Evolutionary conservation across 768 basidiomycete species (phyloP).

Genomic region (Kwoniella europaea): DNA sequence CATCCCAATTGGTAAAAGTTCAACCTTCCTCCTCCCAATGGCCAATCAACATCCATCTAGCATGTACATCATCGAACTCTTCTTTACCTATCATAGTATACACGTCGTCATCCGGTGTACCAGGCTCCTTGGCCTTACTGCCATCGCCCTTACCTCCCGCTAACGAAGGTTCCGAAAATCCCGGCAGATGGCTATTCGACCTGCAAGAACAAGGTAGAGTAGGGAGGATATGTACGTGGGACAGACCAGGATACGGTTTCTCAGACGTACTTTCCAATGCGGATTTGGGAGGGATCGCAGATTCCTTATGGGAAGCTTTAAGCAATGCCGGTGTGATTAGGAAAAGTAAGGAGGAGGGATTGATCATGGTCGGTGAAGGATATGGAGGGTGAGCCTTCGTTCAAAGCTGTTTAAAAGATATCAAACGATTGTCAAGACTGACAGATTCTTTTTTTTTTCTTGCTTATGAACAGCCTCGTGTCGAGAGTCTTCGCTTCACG

Average conservation of each 20-base stretch:
- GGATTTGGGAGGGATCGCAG: constrained; percentile 51
- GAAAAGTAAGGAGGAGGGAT: constrained; percentile 20
- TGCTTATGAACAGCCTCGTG: constrained; percentile 34
- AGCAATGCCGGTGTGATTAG: constrained; percentile 30
- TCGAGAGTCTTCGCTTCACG: constrained; percentile 53
- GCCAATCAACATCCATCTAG: constrained; percentile 49
- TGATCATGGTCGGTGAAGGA: constrained; percentile 55
- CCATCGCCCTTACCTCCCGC: constrained; percentile 43
- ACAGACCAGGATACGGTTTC: constrained; percentile 58
- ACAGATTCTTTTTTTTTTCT: not conserved
- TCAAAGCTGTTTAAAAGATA: not conserved
- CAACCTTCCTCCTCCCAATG: constrained; percentile 38
- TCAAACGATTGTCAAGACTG: not conserved
- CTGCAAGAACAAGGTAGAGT: constrained; percentile 50
- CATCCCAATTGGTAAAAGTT: constrained; percentile 41
- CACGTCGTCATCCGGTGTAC: constrained; percentile 55
- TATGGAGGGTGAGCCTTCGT: constrained; percentile 54
- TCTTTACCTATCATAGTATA: constrained; percentile 53
- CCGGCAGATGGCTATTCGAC: constrained; percentile 56
- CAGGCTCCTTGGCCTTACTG: constrained; percentile 52
- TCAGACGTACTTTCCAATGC: constrained; percentile 48
- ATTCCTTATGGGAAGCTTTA: constrained; percentile 47
- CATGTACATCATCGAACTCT: constrained; percentile 42
- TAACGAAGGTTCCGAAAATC: constrained; percentile 36
- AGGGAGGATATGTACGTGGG: constrained; percentile 56